Base-by-base conservation (phyloP, 164 flowering plant genomes). In the Annona cherimola region DNA sequence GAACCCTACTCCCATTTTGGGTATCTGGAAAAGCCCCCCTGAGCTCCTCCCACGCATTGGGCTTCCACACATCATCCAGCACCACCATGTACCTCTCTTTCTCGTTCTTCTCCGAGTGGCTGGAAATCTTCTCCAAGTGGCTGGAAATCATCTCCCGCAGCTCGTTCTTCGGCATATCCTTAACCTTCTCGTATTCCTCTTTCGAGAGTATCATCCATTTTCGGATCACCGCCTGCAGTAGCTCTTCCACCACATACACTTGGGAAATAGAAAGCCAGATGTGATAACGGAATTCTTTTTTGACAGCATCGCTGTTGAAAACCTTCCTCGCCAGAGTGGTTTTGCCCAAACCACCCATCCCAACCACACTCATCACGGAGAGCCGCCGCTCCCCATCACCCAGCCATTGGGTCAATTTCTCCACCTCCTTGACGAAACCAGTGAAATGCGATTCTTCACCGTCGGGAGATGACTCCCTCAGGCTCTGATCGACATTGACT, bases 261-360 rank as follows among this genome's bases (percentile, higher is more conserved):
- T 79, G 80, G 2, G 88, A 80, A 42, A 87, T 86, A 67, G 81
- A 82, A 1, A 87, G 83, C 90, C 90, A 85, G 44, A 82, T 81
- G 74, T 6, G 80, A 82, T 40, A 82, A 81, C 18, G 26, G 72
- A 19, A 72, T 68, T 50, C 77, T 81, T 1, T 83, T 65, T 64
- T 5, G 26, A 61, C 8, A 9, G 69, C 63, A 50, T 67, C 64
- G 20, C 79, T 63, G 16, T 81, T 81, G 75, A 69, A 87, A 1
- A 85, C 82, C 43, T 43, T 75, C 66, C 82, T 82, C 42, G 86
- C 88, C 18, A 80, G 54, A 1, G 87, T 83, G 9, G 90, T 87
- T 61, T 87, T 87, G 2, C 88, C 90, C 8, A 84, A 42, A 4
- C 88, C 88, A 9, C 85, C 90, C 86, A 81, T 83, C 2, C 90